Percentiles rank a stretch among this genome's conserved stretches.
Evolutionary conservation across 768 basidiomycete species (phyloP).

Genomic region (Brasilioporus rufonigricans): DNA sequence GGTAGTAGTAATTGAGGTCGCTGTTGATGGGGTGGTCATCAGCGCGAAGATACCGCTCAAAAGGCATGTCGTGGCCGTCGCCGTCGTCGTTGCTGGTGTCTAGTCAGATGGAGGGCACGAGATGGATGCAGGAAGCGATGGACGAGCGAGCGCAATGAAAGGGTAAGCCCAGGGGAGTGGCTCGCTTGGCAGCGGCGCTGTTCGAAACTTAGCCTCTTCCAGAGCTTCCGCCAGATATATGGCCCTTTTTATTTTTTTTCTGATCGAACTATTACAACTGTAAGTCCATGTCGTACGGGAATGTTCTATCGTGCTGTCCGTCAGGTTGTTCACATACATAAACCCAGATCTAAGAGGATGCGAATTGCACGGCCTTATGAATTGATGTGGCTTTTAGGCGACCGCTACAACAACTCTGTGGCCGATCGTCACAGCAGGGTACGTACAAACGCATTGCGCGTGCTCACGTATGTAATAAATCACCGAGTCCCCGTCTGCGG

Average conservation of each 20-base stretch:
- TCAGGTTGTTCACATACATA: conserved; percentile 1
- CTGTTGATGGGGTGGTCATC: conserved; percentile 13
- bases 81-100: conserved; percentile 1
- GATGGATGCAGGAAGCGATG: neutral
- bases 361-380: conserved; percentile 11
- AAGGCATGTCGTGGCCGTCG: conserved; percentile 36
- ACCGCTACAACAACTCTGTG: conserved; percentile 5
- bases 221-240: conserved; percentile 6
- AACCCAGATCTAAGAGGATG: conserved; percentile 13
- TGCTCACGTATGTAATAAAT: conserved; percentile 23
- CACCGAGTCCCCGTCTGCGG: conserved; percentile 2
- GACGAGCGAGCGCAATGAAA: too few species aligned
- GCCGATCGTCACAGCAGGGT: conserved; percentile 27
- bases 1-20: conserved; percentile 10
- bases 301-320: neutral
- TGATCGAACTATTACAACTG: conserved; percentile 3
- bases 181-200: neutral
- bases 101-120: neutral
- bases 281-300: conserved; percentile 5
- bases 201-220: neutral
- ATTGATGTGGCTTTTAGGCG: conserved; percentile 19
- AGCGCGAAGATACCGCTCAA: conserved; percentile 38
- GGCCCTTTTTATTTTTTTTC: conserved; percentile 5
- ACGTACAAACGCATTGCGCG: conserved; percentile 21
- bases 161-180: neutral